Conservation (phyloP, 1,284 basidiomycete species). For the Apiotrichum veenhuisii region DNA sequence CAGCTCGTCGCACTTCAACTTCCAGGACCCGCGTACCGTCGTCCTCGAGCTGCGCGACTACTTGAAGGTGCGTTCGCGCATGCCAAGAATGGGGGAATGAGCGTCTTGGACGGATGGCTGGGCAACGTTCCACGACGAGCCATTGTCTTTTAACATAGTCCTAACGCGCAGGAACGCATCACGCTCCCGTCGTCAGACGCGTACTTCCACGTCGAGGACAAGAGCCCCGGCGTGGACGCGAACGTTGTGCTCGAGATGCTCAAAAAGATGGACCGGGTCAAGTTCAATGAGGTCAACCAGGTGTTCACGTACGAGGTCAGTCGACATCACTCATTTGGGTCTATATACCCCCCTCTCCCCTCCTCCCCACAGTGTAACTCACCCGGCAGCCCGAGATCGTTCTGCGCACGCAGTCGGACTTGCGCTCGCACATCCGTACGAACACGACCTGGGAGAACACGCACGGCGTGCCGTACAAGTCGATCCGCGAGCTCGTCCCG, state of each 20-base stretch:
- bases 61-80: conserved; percentile 31
- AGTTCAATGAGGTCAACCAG: conserved; percentile 41
- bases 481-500: conserved; percentile 34
- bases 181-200: conserved; percentile 36
- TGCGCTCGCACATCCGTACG: conserved; percentile 41
- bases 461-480: conserved; percentile 31
- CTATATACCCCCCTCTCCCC: no score
- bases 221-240: conserved; percentile 29
- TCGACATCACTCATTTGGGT: neutral
- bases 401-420: conserved; percentile 29
- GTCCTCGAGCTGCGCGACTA: conserved; percentile 30
- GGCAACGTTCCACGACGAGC: no score
- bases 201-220: conserved; percentile 33
- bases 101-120: neutral
- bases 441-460: conserved; percentile 26
- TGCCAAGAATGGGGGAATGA: no score
- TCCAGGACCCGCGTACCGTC: conserved; percentile 32
- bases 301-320: conserved; percentile 45
- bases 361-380: no score
- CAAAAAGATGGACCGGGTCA: conserved; percentile 39
- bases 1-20: conserved; percentile 7
- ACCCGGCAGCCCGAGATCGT: conserved; percentile 37
- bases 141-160: neutral
- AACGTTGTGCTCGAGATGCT: conserved; percentile 35
- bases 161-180: conserved; percentile 21